phyloP scores from a whole-genome alignment of 2,329 filamentous ascomycete genomes.

The Xylariaceae sp. region DNA sequence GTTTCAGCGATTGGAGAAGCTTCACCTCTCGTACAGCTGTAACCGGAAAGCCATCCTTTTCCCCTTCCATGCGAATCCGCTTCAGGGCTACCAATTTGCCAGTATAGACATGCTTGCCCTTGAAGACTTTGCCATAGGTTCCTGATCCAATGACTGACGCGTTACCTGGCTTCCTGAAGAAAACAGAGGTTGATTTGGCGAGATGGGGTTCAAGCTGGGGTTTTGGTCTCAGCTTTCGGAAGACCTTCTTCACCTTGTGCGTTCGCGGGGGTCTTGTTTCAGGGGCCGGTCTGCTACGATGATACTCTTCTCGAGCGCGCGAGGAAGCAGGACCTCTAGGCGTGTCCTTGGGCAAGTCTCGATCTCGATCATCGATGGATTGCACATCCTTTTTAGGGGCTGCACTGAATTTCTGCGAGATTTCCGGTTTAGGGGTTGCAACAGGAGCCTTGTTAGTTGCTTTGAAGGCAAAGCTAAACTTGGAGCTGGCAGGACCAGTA shows the following conservation, averaged over 20 bases:
- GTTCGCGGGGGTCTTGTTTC: constrained; percentile 42
- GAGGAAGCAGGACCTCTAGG: constrained; percentile 29
- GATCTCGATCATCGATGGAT: constrained; percentile 33
- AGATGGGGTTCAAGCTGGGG: constrained; percentile 70
- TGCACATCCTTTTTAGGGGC: constrained; percentile 44
- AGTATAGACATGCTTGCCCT: constrained; percentile 89
- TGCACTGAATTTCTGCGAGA: constrained; percentile 65
- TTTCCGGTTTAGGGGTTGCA: constrained; percentile 58
- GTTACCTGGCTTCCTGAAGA: constrained; percentile 93
- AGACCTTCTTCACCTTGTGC: constrained; percentile 61
- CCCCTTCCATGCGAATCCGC: constrained; percentile 89
- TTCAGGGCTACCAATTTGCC: constrained; percentile 80
- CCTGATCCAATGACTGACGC: constrained; percentile 94
- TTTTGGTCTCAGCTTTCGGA: constrained; percentile 66
- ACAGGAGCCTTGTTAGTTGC: constrained; percentile 57
- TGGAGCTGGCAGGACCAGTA: constrained; percentile 54
- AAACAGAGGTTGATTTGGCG: constrained; percentile 79
- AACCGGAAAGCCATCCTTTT: constrained; percentile 85
- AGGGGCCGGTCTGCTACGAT: constrained; percentile 19
- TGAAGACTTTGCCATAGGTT: constrained; percentile 94
- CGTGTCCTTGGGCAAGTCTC: constrained; percentile 26
- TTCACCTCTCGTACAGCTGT: constrained; percentile 91
- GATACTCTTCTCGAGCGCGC: constrained; percentile 24
- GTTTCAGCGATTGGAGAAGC: constrained; percentile 78
- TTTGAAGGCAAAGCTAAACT: constrained; percentile 94